Conservation (phyloP, 2,329 filamentous ascomycete genomes). For the Neofusicoccum kwambonambiense region DNA sequence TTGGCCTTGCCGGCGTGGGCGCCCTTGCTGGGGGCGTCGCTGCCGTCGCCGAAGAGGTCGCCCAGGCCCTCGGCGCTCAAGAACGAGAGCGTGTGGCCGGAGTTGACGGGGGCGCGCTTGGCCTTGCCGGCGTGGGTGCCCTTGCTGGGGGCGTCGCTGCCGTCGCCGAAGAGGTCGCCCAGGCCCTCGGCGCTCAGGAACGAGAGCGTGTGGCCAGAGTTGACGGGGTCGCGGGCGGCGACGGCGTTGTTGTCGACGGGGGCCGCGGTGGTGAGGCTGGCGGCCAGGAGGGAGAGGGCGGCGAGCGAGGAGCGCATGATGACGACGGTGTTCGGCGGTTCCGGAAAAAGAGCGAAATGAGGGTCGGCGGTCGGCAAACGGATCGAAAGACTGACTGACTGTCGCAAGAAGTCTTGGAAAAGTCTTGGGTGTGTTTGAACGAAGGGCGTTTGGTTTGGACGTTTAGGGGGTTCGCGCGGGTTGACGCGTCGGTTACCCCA, state of each 20-base stretch:
- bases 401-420: not conserved
- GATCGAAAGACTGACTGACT: not conserved
- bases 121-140: not conserved
- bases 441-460: not conserved
- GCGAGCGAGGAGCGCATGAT: conserved; percentile 3
- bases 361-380: not conserved
- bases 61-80: not conserved
- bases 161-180: not conserved
- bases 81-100: not conserved
- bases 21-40: not conserved
- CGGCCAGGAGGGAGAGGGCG: not conserved
- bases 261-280: conserved; percentile 2
- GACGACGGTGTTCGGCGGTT: not conserved
- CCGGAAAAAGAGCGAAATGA: not conserved
- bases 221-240: not conserved
- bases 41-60: not conserved
- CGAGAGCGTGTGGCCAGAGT: not conserved
- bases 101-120: not conserved
- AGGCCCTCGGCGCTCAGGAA: not conserved
- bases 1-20: not conserved
- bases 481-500: conserved; percentile 3
- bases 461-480: not conserved
- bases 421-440: conserved; percentile 3
- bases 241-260: not conserved
- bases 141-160: not conserved